Conservation (phyloP, 75 land plant genomes). For the Adiantum capillusveneris region DNA sequence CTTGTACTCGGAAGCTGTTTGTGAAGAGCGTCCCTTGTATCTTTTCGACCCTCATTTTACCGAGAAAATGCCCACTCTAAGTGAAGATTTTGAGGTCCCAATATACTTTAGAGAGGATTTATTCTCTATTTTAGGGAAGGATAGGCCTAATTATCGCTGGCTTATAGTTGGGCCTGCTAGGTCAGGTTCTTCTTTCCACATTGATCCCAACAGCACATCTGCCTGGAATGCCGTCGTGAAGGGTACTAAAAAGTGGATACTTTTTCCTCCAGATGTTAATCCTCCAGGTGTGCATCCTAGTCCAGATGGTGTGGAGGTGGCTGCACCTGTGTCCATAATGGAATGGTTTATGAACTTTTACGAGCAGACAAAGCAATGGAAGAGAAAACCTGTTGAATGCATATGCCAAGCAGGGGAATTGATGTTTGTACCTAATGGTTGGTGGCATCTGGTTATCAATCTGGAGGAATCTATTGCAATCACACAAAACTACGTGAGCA, state of each 20-base stretch:
- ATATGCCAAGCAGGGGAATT: slow-evolving; percentile 42
- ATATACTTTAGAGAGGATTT: slow-evolving; percentile 77
- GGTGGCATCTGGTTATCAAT: slow-evolving; percentile 87
- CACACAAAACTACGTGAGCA: slow-evolving; percentile 93
- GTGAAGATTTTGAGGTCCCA: slow-evolving; percentile 68
- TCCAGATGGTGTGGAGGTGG: slow-evolving; percentile 70
- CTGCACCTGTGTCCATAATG: slow-evolving; percentile 40
- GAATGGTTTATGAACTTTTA: slow-evolving; percentile 56
- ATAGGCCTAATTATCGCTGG: slow-evolving; percentile 87
- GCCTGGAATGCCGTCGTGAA: slow-evolving; percentile 95
- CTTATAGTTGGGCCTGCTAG: slow-evolving; percentile 89
- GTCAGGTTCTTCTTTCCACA: slow-evolving; percentile 90
- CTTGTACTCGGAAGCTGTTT: slow-evolving; percentile 56
- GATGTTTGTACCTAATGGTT: slow-evolving; percentile 47
- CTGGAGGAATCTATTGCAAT: slow-evolving; percentile 95
- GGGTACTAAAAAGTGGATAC: slow-evolving; percentile 92
- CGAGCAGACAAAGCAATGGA: slow-evolving; percentile 26
- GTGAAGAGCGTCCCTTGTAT: slow-evolving; percentile 88
- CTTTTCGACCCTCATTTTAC: slow-evolving; percentile 83
- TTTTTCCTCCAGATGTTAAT: slow-evolving; percentile 87
- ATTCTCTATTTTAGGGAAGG: slow-evolving; percentile 66
- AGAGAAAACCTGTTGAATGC: slow-evolving; percentile 38
- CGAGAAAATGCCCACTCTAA: slow-evolving; percentile 61
- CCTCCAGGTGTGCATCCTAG: slow-evolving; percentile 96
- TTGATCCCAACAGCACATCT: slow-evolving; percentile 93